Evolutionary conservation across 2,329 filamentous ascomycete species (phyloP).

Genomic region (Exophiala viscosa): DNA sequence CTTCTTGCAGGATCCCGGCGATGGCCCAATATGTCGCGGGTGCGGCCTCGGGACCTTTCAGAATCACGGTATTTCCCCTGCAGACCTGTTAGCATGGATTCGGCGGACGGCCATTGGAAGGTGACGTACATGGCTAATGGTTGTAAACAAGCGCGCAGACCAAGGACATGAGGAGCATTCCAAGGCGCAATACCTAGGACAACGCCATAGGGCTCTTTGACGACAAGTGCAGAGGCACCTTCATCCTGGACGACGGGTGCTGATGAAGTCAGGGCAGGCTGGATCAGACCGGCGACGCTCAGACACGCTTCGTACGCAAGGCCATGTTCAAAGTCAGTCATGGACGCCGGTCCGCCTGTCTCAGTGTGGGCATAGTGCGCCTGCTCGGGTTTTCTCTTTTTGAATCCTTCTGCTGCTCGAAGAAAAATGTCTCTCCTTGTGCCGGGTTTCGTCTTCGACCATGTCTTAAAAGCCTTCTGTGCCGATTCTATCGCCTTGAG

Average conservation of each 20-base stretch:
- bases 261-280: conserved; percentile 37
- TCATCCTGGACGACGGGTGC: conserved; percentile 49
- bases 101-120: conserved; percentile 26
- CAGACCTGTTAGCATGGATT: conserved; percentile 38
- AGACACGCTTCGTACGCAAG: conserved; percentile 19
- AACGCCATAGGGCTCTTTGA: conserved; percentile 75
- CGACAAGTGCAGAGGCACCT: conserved; percentile 59
- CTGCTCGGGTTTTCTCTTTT: conserved; percentile 58
- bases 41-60: conserved; percentile 67
- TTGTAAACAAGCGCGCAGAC: conserved; percentile 50
- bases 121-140: conserved; percentile 53
- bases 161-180: conserved; percentile 56
- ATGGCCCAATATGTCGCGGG: conserved; percentile 64
- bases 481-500: conserved; percentile 58
- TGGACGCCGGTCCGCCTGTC: conserved; percentile 49
- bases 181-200: conserved; percentile 77
- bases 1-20: conserved; percentile 63
- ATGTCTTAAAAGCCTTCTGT: conserved; percentile 64
- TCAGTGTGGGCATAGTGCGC: conserved; percentile 57
- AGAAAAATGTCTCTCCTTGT: conserved; percentile 67
- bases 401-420: conserved; percentile 62
- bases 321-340: conserved; percentile 31
- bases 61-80: conserved; percentile 69
- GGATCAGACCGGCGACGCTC: conserved; percentile 21
- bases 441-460: conserved; percentile 60